These are phyloP conservation scores for Liriodendron chinense DNA, from an alignment of 164 flowering plant genomes.

Conservation along the genomic window DNA sequence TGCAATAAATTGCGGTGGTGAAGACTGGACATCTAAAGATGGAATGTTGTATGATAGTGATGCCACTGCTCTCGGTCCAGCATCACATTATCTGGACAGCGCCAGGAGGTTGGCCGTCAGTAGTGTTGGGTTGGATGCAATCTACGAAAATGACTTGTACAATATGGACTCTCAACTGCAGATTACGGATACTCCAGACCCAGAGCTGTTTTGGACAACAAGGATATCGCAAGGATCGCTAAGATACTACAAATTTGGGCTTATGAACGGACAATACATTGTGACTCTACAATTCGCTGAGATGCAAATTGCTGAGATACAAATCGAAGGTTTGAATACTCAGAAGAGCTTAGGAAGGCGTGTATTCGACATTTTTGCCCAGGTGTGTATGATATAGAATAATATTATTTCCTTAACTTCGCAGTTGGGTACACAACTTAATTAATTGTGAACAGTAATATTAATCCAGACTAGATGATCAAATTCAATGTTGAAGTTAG, in stretches of 20 bases:
- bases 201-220: conserved; percentile 69
- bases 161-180: conserved; percentile 30
- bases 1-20: conserved; percentile 82
- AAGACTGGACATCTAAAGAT: conserved; percentile 24
- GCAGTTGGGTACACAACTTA: too few species aligned
- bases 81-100: conserved; percentile 54
- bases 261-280: conserved; percentile 76
- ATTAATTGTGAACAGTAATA: too few species aligned
- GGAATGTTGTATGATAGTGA: conserved; percentile 48
- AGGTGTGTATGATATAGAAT: conserved; percentile 41
- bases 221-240: conserved; percentile 75
- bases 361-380: conserved; percentile 69
- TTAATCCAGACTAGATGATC: too few species aligned
- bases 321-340: conserved; percentile 19
- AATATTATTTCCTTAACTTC: too few species aligned
- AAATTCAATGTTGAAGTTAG: too few species aligned
- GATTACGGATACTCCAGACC: conserved; percentile 45
- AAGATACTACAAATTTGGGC: conserved; percentile 84
- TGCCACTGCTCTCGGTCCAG: conserved; percentile 53
- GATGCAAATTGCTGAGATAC: neutral
- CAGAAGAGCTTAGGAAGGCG: conserved; percentile 80
- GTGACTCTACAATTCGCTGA: conserved; percentile 76
- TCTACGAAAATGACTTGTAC: conserved; percentile 33
- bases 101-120: conserved; percentile 73
- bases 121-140: conserved; percentile 59